Conservation (phyloP, 148 eudicot species). For the Tetragonia tetragonoides region DNA sequence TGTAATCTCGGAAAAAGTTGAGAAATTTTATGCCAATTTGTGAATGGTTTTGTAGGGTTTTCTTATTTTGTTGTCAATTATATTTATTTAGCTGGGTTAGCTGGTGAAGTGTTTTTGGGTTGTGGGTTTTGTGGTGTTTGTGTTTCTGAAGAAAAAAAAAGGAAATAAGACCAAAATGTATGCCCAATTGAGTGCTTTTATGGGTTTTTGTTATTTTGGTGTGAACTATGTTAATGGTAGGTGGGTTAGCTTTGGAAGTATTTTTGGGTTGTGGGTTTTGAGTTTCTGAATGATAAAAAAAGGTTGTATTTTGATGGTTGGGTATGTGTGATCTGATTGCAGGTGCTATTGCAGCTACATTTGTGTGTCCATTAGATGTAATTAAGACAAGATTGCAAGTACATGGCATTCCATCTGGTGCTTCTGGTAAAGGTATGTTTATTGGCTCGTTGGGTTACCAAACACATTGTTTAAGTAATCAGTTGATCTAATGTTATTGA, state of each 20-base stretch:
- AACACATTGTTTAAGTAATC: not conserved
- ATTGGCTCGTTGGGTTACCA: not conserved
- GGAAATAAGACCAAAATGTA: not conserved
- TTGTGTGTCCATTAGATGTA: slow-evolving; percentile 87
- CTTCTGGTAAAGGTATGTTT: slow-evolving; percentile 53
- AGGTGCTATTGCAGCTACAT: slow-evolving; percentile 93
- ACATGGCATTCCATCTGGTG: slow-evolving; percentile 54
- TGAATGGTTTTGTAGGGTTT: not conserved
- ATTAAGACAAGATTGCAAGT: slow-evolving; percentile 92
- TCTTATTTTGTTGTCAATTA: too few species aligned
- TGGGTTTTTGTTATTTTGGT: not conserved
- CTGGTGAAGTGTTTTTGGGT: too few species aligned
- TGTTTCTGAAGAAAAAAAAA: too few species aligned
- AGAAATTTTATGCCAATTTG: not conserved
- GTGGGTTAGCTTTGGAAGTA: not conserved
- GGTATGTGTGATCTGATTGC: not conserved
- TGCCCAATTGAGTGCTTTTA: not conserved
- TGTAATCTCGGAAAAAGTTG: slow-evolving; percentile 1
- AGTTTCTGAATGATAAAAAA: too few species aligned
- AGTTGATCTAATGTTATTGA: too few species aligned
- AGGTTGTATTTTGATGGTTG: not conserved
- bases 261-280: not conserved
- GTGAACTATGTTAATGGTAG: not conserved
- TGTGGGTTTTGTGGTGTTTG: too few species aligned
- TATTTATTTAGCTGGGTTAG: too few species aligned